These are phyloP conservation scores for Hansfordia pulvinata DNA, from an alignment of 2,329 filamentous ascomycete genomes.

Conservation along the genomic window DNA sequence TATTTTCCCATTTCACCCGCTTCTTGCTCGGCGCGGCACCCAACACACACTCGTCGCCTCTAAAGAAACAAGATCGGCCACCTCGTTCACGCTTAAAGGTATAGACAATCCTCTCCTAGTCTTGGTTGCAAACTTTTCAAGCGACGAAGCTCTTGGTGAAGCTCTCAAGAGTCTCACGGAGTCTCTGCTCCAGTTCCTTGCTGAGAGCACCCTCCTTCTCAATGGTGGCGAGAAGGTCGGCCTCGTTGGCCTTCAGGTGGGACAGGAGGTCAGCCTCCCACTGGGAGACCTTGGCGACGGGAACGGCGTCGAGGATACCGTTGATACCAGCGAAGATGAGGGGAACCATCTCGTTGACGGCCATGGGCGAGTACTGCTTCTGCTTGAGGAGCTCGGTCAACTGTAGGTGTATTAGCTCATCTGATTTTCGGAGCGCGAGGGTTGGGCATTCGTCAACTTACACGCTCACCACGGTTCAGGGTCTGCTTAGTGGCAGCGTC, in stretches of 20 bases:
- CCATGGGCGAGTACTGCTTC: slow-evolving; percentile 98
- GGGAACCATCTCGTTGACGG: slow-evolving; percentile 99
- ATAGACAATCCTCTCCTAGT: slow-evolving; percentile 30
- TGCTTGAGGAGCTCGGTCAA: slow-evolving; percentile 98
- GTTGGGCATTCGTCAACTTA: too few relatives aligned
- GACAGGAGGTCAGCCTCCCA: slow-evolving; percentile 94
- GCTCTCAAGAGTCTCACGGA: slow-evolving; percentile 60
- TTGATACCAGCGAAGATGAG: slow-evolving; percentile 99
- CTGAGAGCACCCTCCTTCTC: slow-evolving; percentile 92
- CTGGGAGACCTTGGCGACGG: slow-evolving; percentile 78
- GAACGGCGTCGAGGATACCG: slow-evolving; percentile 79
- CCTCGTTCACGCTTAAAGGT: slow-evolving; percentile 19
- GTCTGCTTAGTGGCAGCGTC: slow-evolving; percentile 99
- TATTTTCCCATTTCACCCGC: slow-evolving; percentile 26
- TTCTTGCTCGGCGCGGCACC: slow-evolving; percentile 34
- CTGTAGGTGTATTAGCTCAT: slow-evolving; percentile 21
- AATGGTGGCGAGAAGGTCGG: slow-evolving; percentile 70
- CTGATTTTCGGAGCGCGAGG: too few relatives aligned
- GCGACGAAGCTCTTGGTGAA: slow-evolving; percentile 90
- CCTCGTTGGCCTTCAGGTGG: slow-evolving; percentile 84
- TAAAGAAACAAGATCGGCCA: slow-evolving; percentile 29
- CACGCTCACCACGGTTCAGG: slow-evolving; percentile 92
- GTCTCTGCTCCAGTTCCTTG: slow-evolving; percentile 80
- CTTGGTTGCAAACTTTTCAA: slow-evolving; percentile 28
- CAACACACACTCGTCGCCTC: slow-evolving; percentile 27